phyloP scores from a whole-genome alignment of 257 asterid genomes.

The Apocynum venetum region DNA sequence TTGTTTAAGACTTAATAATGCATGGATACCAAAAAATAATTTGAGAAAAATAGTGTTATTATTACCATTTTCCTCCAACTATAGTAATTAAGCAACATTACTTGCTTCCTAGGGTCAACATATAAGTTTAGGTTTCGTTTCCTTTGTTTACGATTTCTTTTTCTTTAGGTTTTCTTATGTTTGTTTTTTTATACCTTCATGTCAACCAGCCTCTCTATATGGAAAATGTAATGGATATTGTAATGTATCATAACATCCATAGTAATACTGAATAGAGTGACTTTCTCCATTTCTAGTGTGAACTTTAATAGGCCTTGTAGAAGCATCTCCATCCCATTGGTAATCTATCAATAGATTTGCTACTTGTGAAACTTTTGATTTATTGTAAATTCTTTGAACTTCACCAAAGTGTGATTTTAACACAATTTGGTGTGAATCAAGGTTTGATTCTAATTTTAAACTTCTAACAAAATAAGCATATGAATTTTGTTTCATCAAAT shows the following conservation, averaged over 20 bases:
- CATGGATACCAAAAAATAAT: no score
- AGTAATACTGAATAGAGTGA: no score
- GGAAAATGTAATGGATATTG: neutral
- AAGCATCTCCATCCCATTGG: neutral
- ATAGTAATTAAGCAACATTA: no score
- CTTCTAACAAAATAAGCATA: neutral
- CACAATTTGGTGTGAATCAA: neutral
- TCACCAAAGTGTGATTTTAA: neutral
- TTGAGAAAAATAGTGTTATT: no score
- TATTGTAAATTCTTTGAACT: neutral
- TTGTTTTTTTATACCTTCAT: neutral
- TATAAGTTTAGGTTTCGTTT: no score
- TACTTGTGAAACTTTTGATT: neutral
- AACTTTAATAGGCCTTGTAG: neutral
- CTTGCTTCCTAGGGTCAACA: neutral
- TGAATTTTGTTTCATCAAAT: neutral
- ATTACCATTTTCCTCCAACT: neutral
- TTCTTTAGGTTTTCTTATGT: no score
- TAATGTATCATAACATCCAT: neutral
- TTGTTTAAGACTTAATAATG: no score
- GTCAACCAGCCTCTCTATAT: neutral
- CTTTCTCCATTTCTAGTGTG: neutral
- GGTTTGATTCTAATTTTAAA: neutral
- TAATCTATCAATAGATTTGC: neutral
- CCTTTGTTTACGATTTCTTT: no score